Evolutionary conservation across 345 rosid genomes (phyloP).

Genomic region (Cardiospermum halicacabum): DNA sequence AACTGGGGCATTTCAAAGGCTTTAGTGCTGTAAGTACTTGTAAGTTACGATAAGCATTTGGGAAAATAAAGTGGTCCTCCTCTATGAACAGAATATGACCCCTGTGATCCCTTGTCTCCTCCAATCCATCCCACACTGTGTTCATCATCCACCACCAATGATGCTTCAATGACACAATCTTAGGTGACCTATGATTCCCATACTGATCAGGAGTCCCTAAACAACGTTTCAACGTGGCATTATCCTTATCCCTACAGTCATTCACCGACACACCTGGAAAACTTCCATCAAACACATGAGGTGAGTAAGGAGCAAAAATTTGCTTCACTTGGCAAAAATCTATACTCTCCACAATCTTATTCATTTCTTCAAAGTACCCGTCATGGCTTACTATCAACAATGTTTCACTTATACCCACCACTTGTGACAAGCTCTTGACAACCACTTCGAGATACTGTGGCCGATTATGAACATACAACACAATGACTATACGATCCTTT

Average conservation of each 20-base stretch:
- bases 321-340: constrained; percentile 91
- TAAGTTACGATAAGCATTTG: constrained; percentile 90
- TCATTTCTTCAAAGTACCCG: constrained; percentile 89
- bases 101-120: constrained; percentile 53
- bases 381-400: constrained; percentile 90
- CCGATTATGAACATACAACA: constrained; percentile 87
- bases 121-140: constrained; percentile 88
- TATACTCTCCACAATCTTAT: constrained; percentile 64
- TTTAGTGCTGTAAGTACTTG: constrained; percentile 59
- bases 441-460: constrained; percentile 81
- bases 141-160: constrained; percentile 99
- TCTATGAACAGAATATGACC: constrained; percentile 94
- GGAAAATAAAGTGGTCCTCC: constrained; percentile 92
- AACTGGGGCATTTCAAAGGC: constrained; percentile 69
- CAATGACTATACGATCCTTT: constrained; percentile 62
- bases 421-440: constrained; percentile 73
- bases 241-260: constrained; percentile 75
- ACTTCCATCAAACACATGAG: constrained; percentile 54
- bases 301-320: constrained; percentile 79
- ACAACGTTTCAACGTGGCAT: constrained; percentile 48
- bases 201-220: constrained; percentile 87
- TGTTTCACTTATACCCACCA: constrained; percentile 82
- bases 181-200: constrained; percentile 82
- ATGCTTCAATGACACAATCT: constrained; percentile 92
- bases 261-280: constrained; percentile 64